These are phyloP conservation scores for Sorghum bicolor DNA, from an alignment of 176 grass and related monocot genomes.

Conservation along the genomic window Sorghum_bicolor_NCBIv3 NC_012876.2:59030001-59030500, in stretches of 20 bases:
- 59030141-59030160: no score
- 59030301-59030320: no score
- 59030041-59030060: background rate
- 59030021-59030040: background rate
- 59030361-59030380: background rate
- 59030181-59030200: no score
- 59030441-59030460: constrained; percentile 30
- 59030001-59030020: background rate
- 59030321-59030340: no score
- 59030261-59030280: background rate
- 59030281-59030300: background rate
- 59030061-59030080: background rate
- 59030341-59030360: background rate
- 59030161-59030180: no score
- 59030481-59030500: background rate
- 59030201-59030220: no score
- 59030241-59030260: no score
- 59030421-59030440: constrained; percentile 24
- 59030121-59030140: no score
- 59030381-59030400: background rate
- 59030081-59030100: background rate
- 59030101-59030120: no score
- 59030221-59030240: no score
- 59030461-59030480: background rate
- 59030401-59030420: background rate